Conservation (phyloP, 164 flowering plant species). For the Vitis cinerea region DNA sequence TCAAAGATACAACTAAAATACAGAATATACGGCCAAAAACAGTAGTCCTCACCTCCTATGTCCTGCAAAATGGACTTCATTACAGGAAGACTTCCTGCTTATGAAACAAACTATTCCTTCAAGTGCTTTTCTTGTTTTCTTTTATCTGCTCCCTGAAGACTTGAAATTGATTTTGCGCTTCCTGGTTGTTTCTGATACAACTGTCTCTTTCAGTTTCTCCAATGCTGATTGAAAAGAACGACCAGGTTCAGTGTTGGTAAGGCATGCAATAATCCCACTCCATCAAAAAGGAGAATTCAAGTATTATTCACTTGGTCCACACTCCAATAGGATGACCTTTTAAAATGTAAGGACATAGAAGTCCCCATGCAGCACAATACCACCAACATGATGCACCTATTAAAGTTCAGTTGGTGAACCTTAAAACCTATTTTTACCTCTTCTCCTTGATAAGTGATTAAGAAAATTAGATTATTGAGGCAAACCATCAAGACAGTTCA, state of each 20-base stretch:
- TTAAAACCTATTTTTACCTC: too few relatives aligned
- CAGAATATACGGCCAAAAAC: background rate
- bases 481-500: background rate
- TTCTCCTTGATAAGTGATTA: too few relatives aligned
- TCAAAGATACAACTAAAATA: background rate
- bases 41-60: background rate
- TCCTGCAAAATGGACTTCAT: background rate
- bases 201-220: conserved; percentile 60
- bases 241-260: background rate
- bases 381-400: too few relatives aligned
- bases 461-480: too few relatives aligned
- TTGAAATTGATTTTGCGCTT: conserved; percentile 33
- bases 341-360: too few relatives aligned
- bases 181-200: conserved; percentile 50
- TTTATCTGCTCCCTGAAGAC: conserved; percentile 23
- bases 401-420: too few relatives aligned
- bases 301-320: too few relatives aligned
- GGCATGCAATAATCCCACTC: too few relatives aligned
- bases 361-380: too few relatives aligned
- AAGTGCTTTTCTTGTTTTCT: conserved; percentile 1
- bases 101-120: background rate
- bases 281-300: too few relatives aligned
- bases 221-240: conserved; percentile 40
- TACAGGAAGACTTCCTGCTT: background rate
- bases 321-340: too few relatives aligned